A percentile compares a stretch with the other conserved stretches of the same genome.
Conservation (phyloP, 257 asterid species). For the Nicotiana knightiana region DNA sequence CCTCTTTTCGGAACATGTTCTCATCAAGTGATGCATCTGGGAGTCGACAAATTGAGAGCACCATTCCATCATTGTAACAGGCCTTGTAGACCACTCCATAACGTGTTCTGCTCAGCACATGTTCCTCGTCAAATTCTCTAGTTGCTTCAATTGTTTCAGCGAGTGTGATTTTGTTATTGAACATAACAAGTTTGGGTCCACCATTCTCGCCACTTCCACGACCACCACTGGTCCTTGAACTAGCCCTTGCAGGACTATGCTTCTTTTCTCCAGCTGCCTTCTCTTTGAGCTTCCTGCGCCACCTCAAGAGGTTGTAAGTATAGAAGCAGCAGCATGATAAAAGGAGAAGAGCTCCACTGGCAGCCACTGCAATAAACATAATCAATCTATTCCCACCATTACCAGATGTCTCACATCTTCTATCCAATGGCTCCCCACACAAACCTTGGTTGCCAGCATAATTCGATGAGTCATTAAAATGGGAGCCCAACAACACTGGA, state of each 20-base stretch:
- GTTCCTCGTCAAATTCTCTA: constrained; percentile 63
- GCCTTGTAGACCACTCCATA: constrained; percentile 64
- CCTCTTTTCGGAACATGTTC: constrained; percentile 60
- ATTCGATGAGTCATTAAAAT: constrained; percentile 38
- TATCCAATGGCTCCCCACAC: constrained; percentile 57
- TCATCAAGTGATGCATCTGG: constrained; percentile 38
- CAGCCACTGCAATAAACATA: constrained; percentile 55
- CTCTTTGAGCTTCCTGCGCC: constrained; percentile 61
- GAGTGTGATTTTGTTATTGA: constrained; percentile 58
- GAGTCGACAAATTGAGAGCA: constrained; percentile 51
- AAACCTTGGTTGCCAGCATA: constrained; percentile 46
- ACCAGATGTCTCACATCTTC: constrained; percentile 32
- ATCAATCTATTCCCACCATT: constrained; percentile 40
- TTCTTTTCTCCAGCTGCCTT: constrained; percentile 48
- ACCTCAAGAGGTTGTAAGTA: constrained; percentile 50
- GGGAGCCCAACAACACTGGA: constrained; percentile 40
- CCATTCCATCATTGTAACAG: constrained; percentile 66
- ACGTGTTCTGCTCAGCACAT: constrained; percentile 51
- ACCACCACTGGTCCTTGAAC: constrained; percentile 62
- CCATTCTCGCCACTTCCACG: constrained; percentile 58
- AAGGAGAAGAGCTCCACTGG: constrained; percentile 52
- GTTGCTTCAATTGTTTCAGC: constrained; percentile 70
- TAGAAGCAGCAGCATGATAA: constrained; percentile 69
- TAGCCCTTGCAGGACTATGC: constrained; percentile 60
- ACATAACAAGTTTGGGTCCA: constrained; percentile 64